A percentile compares a stretch with the other conserved stretches of the same genome.
Evolutionary conservation across 2,329 filamentous ascomycete genomes (phyloP).

Genomic region (Aspergillus arachidicola): DNA sequence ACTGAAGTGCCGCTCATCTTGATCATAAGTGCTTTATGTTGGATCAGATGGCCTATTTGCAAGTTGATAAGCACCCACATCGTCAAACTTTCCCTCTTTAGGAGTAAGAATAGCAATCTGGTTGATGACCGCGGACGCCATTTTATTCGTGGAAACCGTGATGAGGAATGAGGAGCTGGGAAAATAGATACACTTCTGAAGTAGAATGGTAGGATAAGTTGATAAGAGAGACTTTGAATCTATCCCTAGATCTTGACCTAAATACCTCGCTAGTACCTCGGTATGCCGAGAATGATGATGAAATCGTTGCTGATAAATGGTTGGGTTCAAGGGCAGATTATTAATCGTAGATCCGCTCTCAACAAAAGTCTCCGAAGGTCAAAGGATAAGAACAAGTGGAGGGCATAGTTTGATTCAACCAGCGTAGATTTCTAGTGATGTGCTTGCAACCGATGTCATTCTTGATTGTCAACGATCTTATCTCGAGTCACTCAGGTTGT

Average conservation of each 20-base stretch:
- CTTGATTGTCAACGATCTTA: neutral
- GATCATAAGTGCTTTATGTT: neutral
- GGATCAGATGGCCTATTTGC: neutral
- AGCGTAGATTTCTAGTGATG: neutral
- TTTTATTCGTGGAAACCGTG: neutral
- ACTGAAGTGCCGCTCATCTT: neutral
- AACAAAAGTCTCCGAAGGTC: neutral
- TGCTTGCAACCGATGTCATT: neutral
- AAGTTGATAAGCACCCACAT: neutral
- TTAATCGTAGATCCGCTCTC: neutral
- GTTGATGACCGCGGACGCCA: neutral
- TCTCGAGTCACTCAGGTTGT: neutral
- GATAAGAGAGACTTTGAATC: neutral
- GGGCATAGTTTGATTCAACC: neutral
- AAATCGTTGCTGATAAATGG: conserved; percentile 1
- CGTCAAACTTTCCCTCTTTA: neutral
- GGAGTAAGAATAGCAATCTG: conserved; percentile 1
- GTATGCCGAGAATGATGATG: neutral
- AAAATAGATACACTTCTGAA: neutral
- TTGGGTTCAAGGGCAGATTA: neutral
- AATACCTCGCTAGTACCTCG: neutral
- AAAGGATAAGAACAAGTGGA: neutral
- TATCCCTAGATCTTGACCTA: neutral
- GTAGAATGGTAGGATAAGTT: neutral
- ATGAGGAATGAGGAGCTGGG: neutral